Conservation (phyloP, 164 flowering plant genomes). For the Houttuynia cordata region DNA sequence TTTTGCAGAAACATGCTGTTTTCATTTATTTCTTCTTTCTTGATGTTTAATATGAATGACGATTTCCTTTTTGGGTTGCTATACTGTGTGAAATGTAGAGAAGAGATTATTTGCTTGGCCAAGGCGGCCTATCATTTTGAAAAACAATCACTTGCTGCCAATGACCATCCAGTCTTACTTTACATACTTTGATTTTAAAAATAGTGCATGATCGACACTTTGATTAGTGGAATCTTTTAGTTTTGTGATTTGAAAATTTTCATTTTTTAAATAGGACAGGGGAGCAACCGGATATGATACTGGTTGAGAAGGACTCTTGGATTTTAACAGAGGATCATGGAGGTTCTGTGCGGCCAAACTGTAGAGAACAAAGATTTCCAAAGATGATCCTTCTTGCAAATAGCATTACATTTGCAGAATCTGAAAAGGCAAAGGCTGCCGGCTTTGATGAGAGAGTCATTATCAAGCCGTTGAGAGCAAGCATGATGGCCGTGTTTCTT, state of each 20-base stretch:
- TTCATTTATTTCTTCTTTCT: too few relatives aligned
- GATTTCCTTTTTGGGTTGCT: too few relatives aligned
- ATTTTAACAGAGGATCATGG: slow-evolving; percentile 32
- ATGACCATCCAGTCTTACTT: too few relatives aligned
- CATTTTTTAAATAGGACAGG: slow-evolving; percentile 20
- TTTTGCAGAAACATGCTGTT: too few relatives aligned
- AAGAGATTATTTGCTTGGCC: neutral
- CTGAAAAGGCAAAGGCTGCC: slow-evolving; percentile 50
- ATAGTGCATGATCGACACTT: neutral
- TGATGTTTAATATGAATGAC: too few relatives aligned
- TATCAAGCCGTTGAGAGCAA: slow-evolving; percentile 80
- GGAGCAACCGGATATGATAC: slow-evolving; percentile 46
- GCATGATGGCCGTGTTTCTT: slow-evolving; percentile 80
- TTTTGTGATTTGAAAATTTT: neutral
- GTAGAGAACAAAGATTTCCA: slow-evolving; percentile 24
- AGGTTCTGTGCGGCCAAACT: slow-evolving; percentile 28
- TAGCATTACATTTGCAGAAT: slow-evolving; percentile 35
- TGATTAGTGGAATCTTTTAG: neutral
- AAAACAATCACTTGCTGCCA: too few relatives aligned
- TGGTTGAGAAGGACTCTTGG: slow-evolving; percentile 86
- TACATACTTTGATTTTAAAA: too few relatives aligned
- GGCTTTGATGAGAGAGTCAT: slow-evolving; percentile 73
- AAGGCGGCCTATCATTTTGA: too few relatives aligned
- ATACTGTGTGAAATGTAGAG: neutral
- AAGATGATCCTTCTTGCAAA: slow-evolving; percentile 76